Base-by-base conservation (phyloP, 257 asterid species). In the Solanum dulcamara region DNA sequence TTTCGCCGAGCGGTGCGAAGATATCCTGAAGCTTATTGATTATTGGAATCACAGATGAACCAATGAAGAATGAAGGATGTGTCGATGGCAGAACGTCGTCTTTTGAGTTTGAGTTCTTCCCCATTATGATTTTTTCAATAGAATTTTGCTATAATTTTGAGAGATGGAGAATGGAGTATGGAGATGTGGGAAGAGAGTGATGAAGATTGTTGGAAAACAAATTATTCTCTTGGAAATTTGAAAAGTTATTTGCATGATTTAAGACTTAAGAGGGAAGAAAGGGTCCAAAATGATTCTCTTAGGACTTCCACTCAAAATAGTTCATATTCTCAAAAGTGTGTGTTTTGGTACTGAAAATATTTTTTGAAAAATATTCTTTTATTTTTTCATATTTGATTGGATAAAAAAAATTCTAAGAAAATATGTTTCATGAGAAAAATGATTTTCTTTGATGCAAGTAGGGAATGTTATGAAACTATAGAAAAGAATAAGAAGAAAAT, bases 11-110 rank as follows among this genome's bases (percentile, higher is more conserved):
- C 64, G 95, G 96, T 46, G 97, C 93, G 83, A 95, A 93, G 7
- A 96, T 96, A 82, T 96, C 99, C 84, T 96, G 99, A 68, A 96
- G 93, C 84, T 91, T 95, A 89, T 96, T 96, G 75, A 91, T 96
- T 10, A 94, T 87, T 46, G 99, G 98, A 71, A 96, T 92, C 64
- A 96, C 98, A 4, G 94, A 90, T 88, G 89, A 85, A 3, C 98
- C 98, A 26, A 77, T 77, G 83, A 96, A 80, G 20, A 94, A 85
- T 87, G 90, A 85, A 44, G 92, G 85, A n/a, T 42, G 71, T 12
- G 86, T 24, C 40, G 86, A 22, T 42, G 85, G 70, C 6, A 75
- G 42, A 32, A 86, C 18, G 83, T 17, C 44, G 83, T 6, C 42
- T 64, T 77, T 48, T 18, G 82, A 24, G 7, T 44, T 17, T 77